Percentiles rank a stretch among this genome's conserved stretches.
These are phyloP conservation scores for Paxillus involutus DNA, from an alignment of 768 basidiomycete genomes.

Conservation along the genomic window DNA sequence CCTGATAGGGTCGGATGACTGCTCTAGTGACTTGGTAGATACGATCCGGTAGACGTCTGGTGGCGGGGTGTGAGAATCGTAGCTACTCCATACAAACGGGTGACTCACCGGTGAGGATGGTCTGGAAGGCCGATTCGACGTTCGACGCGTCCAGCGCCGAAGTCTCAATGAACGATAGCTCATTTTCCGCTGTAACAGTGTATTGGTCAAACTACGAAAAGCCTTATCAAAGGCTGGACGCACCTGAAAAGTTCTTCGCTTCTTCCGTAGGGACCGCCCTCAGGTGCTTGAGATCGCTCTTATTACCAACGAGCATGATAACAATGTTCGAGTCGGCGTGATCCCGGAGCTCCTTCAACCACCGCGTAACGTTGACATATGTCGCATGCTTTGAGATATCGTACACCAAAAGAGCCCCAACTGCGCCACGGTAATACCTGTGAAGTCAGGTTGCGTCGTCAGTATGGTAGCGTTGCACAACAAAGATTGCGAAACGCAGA, in stretches of 20 bases:
- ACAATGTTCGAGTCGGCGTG: slow-evolving; percentile 93
- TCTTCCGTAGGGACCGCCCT: slow-evolving; percentile 97
- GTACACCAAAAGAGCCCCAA: slow-evolving; percentile 90
- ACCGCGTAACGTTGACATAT: slow-evolving; percentile 90
- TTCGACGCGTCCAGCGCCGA: slow-evolving; percentile 99
- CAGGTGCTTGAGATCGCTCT: slow-evolving; percentile 98
- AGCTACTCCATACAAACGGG: neutral
- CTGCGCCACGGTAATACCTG: slow-evolving; percentile 97
- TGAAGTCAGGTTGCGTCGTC: slow-evolving; percentile 1
- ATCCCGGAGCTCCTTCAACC: slow-evolving; percentile 96
- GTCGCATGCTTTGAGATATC: slow-evolving; percentile 94
- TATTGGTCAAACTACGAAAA: neutral
- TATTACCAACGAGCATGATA: slow-evolving; percentile 97
- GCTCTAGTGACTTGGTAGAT: slow-evolving; percentile 92
- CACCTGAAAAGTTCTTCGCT: slow-evolving; percentile 88
- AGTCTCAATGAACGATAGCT: slow-evolving; percentile 95
- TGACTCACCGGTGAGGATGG: slow-evolving; percentile 81
- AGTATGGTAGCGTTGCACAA: neutral
- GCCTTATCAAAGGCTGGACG: slow-evolving; percentile 28
- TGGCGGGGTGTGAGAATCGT: neutral
- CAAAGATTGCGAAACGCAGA: neutral
- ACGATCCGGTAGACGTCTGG: slow-evolving; percentile 97
- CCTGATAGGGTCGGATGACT: slow-evolving; percentile 74
- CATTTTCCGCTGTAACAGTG: slow-evolving; percentile 71
- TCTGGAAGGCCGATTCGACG: slow-evolving; percentile 97